A percentile compares a stretch with the other conserved stretches of the same genome.
phyloP scores from a whole-genome alignment of 495 filamentous ascomycete species.

The Lasiosphaeriaceae sp. region DNA sequence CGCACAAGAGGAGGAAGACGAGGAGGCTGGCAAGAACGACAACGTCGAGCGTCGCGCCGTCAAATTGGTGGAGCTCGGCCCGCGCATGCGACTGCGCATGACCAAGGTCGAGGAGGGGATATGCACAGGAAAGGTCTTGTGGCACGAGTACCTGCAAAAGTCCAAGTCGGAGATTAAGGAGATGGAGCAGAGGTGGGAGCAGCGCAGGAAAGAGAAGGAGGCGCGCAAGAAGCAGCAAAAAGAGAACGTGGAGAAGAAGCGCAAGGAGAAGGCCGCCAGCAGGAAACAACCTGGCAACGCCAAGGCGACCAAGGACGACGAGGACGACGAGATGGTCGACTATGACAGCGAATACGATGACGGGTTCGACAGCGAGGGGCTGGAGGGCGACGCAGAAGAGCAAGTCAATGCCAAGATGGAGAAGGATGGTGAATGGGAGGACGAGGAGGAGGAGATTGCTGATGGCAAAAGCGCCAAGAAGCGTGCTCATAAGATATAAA shows the following conservation, averaged over 20 bases:
- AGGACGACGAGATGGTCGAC: conserved; percentile 56
- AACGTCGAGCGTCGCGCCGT: conserved; percentile 77
- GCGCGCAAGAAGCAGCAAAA: conserved; percentile 73
- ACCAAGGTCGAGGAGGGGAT: conserved; percentile 95
- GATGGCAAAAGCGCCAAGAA: conserved; percentile 1
- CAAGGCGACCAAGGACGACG: conserved; percentile 58
- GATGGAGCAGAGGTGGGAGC: conserved; percentile 76
- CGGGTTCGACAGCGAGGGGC: conserved; percentile 50
- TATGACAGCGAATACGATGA: conserved; percentile 53
- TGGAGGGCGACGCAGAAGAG: conserved; percentile 57
- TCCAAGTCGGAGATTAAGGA: conserved; percentile 68
- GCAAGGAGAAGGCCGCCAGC: conserved; percentile 48
- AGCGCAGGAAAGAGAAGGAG: conserved; percentile 74
- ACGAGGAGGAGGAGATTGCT: conserved; percentile 45
- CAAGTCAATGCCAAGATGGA: conserved; percentile 52
- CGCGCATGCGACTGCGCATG: conserved; percentile 82
- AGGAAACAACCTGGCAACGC: conserved; percentile 46
- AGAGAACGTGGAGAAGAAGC: conserved; percentile 85
- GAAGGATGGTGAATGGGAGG: conserved; percentile 50
- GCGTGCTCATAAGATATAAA: background rate
- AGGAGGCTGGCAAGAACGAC: conserved; percentile 34
- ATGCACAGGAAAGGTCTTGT: conserved; percentile 88
- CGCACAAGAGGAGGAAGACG: conserved; percentile 24
- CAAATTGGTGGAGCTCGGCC: conserved; percentile 87
- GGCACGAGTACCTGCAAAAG: conserved; percentile 93